Evolutionary conservation across 495 filamentous ascomycete species (phyloP).

Genomic region (Niebla homalea): DNA sequence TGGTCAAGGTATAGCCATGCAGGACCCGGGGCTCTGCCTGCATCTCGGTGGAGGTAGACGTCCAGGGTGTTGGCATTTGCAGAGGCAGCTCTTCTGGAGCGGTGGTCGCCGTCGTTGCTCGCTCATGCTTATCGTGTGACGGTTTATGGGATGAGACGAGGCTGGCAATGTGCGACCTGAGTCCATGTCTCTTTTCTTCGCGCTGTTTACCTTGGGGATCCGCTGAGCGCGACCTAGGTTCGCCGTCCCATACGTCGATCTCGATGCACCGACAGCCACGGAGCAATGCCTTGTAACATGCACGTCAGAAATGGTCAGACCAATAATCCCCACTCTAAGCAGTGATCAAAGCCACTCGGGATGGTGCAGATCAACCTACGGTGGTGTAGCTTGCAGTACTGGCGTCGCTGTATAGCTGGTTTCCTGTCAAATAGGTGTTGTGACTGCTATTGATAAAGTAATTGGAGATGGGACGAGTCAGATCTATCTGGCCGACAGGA

Average conservation of each 20-base stretch:
- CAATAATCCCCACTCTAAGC: neutral
- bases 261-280: slow-evolving; percentile 87
- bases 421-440: slow-evolving; percentile 88
- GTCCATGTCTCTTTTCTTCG: slow-evolving; percentile 14
- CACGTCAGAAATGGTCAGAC: slow-evolving; percentile 12
- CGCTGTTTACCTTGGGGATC: slow-evolving; percentile 20
- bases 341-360: neutral
- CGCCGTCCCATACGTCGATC: slow-evolving; percentile 91
- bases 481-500: slow-evolving; percentile 31
- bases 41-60: slow-evolving; percentile 17
- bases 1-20: slow-evolving; percentile 84
- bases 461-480: slow-evolving; percentile 57
- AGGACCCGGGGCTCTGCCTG: slow-evolving; percentile 61
- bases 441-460: slow-evolving; percentile 91
- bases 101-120: slow-evolving; percentile 19
- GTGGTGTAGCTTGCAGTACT: slow-evolving; percentile 72
- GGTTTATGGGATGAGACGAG: slow-evolving; percentile 5
- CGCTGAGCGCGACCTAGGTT: slow-evolving; percentile 29
- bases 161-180: slow-evolving; percentile 6
- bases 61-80: slow-evolving; percentile 25
- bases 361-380: slow-evolving; percentile 32
- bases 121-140: slow-evolving; percentile 15
- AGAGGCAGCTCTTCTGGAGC: slow-evolving; percentile 2
- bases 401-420: slow-evolving; percentile 76
- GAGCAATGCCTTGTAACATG: slow-evolving; percentile 42